Base-by-base conservation (phyloP, 345 rosid species). In the Arabidopsis suecica region DNA sequence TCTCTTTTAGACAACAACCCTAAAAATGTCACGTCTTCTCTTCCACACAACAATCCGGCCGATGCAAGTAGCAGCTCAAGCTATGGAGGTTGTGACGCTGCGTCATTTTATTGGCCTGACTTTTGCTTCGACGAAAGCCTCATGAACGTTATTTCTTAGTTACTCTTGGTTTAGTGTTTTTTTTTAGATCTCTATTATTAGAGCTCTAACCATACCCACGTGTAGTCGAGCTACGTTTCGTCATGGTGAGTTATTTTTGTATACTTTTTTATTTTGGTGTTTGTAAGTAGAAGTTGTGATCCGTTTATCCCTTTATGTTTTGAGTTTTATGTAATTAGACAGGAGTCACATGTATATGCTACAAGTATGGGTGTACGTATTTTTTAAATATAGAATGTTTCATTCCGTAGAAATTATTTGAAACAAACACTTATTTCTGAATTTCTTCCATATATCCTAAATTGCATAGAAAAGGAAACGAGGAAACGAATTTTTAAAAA, bases 21-120 rank as follows among this genome's bases (percentile, higher is more conserved):
- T 41, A 72, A 44, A 14, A 11, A 57, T 55, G 3, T 14, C 13
- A 40, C 62, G 16, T 28, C 77, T 48, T 58, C 72, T 55, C 65
- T 72, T 32, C 69, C 59, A 45, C 69, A 62, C 50, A 63, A 56
- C 22, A 71, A 69, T 53, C 73, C 36, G n/a, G n/a, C 20, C 9
- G 77, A 78, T 38, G 72, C 81, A 51, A 72, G 68, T 44, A 78
- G 81, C 60, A 71, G 81, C 56, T 65, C 81, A 50, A 77, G 81
- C 68, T 78, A 67, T 54, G 78, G 49, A 8, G 81, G 50, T 59
- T 61, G 69, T 18, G 81, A 72, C 34, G 59, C 33, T 20, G 53
- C 64, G 51, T 78, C 78, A 4, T 74, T 67, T 30, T 78, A 73
- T 54, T 78, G 81, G 81, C 59, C 78, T 32, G 81, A 78, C 74